These are phyloP conservation scores for Alternaria burnsii DNA, from an alignment of 2,329 filamentous ascomycete genomes.

Conservation along the genomic window DNA sequence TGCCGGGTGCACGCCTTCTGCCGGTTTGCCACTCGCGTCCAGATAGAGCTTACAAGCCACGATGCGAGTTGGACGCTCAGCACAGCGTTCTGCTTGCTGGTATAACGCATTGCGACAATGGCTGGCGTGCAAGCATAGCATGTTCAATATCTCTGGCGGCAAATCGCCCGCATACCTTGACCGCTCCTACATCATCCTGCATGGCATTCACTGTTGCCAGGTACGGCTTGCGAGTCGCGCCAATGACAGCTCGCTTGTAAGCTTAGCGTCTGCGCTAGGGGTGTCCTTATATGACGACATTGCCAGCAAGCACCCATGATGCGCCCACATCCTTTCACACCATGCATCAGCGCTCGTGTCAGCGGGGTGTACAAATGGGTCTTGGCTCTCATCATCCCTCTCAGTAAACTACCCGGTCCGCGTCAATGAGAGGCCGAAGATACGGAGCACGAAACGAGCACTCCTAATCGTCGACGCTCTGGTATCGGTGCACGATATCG, in stretches of 20 bases:
- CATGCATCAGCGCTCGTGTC: conserved; percentile 23
- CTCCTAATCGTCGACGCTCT: not conserved
- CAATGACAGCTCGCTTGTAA: conserved; percentile 20
- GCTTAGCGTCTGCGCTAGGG: conserved; percentile 16
- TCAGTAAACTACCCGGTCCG: conserved; percentile 22
- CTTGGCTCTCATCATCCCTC: conserved; percentile 41
- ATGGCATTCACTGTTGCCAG: conserved; percentile 22
- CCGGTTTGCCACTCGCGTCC: conserved; percentile 18
- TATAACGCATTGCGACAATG: conserved; percentile 1
- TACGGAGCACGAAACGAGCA: conserved; percentile 9
- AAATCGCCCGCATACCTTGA: conserved; percentile 20
- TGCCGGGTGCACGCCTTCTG: conserved; percentile 17
- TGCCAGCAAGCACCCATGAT: conserved; percentile 21
- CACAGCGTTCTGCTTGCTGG: conserved; percentile 2
- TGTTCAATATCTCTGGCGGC: conserved; percentile 14
- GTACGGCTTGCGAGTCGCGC: conserved; percentile 23
- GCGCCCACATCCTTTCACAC: conserved; percentile 20
- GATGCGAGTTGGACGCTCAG: conserved; percentile 11
- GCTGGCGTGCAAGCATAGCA: conserved; percentile 6
- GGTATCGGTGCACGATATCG: not conserved
- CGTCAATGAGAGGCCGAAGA: conserved; percentile 24
- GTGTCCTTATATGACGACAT: conserved; percentile 21
- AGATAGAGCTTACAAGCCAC: conserved; percentile 6
- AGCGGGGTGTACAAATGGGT: conserved; percentile 22
- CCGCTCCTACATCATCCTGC: conserved; percentile 33